Base-by-base conservation (phyloP, 345 rosid genomes). In the Sapria himalayana region DNA sequence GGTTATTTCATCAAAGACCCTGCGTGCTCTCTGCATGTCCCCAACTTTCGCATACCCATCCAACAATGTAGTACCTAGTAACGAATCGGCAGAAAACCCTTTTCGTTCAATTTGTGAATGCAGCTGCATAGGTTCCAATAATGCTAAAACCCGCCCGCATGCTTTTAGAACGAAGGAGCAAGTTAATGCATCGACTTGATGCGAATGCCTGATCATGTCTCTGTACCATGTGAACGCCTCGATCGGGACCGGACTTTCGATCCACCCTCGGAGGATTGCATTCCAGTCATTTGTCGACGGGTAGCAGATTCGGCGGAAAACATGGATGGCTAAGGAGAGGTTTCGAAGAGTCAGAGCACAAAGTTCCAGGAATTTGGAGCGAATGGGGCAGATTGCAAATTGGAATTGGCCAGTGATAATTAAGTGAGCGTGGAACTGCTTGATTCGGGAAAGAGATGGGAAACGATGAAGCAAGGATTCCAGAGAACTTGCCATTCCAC, bases 201-300 rank as follows among this genome's bases (percentile, higher is more conserved):
- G 48, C 14, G 71, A 56, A 9, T 54, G 21, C 10, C 61, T 62
- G 33, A 65, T 43, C 76, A 72, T 58, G 33, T 63, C 31, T 39
- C 61, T 65, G 52, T 54, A 85, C 84, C 84, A 81, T 1, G 57
- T 19, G 55, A 81, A 52, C 13, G 86, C 74, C 17, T 48, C 34
- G 1, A 56, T 16, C 2, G 96, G 96, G 16, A 58, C 29, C 8
- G 77, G 66, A 33, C 72, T 60, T 9, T 39, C 42, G 55, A 72
- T 62, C 55, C 67, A 56, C 52, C 94, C 92, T 1, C 96, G 84
- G 56, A 85, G 64, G 66, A 85, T 54, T 16, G 94, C 92, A 48
- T 81, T 85, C 66, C 73, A 78, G 47, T 85, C 96, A 55, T 75
- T 81, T 41, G 92, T 73, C 41, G 75, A 48, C 38, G 94, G 94